Percentiles rank a stretch among this genome's conserved stretches.
These are phyloP conservation scores for Aegilops umbellulata DNA, from an alignment of 176 grass and related monocot genomes.

Conservation along the genomic window DNA sequence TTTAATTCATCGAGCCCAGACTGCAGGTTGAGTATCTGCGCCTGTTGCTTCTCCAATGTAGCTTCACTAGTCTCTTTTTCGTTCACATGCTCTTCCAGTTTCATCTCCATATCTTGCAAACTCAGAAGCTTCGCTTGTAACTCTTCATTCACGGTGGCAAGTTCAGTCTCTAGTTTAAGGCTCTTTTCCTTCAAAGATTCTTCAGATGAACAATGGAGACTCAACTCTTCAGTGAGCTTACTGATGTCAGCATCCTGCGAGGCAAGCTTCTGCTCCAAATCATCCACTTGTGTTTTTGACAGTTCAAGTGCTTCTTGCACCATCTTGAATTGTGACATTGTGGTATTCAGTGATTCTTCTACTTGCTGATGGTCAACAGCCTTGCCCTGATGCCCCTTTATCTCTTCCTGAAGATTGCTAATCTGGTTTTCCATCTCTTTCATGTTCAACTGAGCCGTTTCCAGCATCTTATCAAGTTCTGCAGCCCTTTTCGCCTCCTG, in stretches of 20 bases:
- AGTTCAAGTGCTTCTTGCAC: constrained; percentile 62
- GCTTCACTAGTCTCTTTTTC: constrained; percentile 49
- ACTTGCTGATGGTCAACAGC: constrained; percentile 51
- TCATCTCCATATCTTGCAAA: constrained; percentile 55
- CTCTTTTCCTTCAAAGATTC: constrained; percentile 56
- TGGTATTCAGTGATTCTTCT: constrained; percentile 58
- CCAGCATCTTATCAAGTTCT: constrained; percentile 75
- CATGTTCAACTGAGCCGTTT: constrained; percentile 46
- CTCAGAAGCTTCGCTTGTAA: constrained; percentile 53
- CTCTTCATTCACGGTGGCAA: constrained; percentile 44
- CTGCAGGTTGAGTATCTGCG: constrained; percentile 41
- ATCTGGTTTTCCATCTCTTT: constrained; percentile 79
- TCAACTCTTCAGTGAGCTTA: constrained; percentile 68
- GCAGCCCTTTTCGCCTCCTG: constrained; percentile 65
- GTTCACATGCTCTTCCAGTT: constrained; percentile 49
- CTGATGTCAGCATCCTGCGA: constrained; percentile 56
- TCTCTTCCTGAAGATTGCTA: constrained; percentile 56
- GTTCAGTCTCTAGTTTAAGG: constrained; percentile 49
- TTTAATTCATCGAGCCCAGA: constrained; percentile 43
- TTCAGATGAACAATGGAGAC: constrained; percentile 59
- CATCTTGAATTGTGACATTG: constrained; percentile 54
- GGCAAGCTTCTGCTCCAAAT: constrained; percentile 74
- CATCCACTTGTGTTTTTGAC: constrained; percentile 56
- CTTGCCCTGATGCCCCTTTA: constrained; percentile 60
- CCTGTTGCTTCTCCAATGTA: constrained; percentile 49